Conservation (phyloP, 768 basidiomycete genomes). For the Boletellus ananiceps region DNA sequence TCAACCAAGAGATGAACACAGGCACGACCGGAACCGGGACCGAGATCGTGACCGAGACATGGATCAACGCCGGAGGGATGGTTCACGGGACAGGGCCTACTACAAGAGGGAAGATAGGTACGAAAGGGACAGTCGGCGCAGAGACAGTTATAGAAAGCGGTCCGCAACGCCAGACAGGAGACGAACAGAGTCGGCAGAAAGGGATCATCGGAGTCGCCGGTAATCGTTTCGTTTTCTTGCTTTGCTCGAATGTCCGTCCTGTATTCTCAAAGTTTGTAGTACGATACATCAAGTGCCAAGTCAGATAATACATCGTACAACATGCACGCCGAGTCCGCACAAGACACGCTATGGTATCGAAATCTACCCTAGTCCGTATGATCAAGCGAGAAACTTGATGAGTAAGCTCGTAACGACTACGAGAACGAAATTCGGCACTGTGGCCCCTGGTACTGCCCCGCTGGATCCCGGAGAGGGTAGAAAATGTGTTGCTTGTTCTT, state of each 20-base stretch:
- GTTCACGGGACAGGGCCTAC: slow-evolving; percentile 21
- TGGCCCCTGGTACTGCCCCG: slow-evolving; percentile 29
- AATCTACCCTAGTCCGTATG: not conserved
- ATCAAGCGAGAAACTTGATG: slow-evolving; percentile 23
- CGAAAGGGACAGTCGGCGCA: slow-evolving; percentile 21
- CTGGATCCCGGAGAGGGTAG: slow-evolving; percentile 56
- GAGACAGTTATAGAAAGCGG: slow-evolving; percentile 16
- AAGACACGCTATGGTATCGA: not conserved
- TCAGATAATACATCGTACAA: slow-evolving; percentile 7
- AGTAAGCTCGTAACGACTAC: slow-evolving; percentile 19
- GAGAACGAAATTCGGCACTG: slow-evolving; percentile 22
- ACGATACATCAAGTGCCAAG: not conserved
- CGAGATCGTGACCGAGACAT: slow-evolving; percentile 19
- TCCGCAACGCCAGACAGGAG: slow-evolving; percentile 26
- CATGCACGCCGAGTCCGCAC: not conserved
- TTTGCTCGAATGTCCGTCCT: slow-evolving; percentile 1
- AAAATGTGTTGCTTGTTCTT: slow-evolving; percentile 48
- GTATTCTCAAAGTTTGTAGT: not conserved
- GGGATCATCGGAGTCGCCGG: slow-evolving; percentile 17
- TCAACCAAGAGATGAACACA: slow-evolving; percentile 15
- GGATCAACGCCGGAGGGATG: slow-evolving; percentile 25
- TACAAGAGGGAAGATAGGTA: slow-evolving; percentile 19
- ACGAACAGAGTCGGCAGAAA: slow-evolving; percentile 22
- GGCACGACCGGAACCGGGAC: slow-evolving; percentile 17
- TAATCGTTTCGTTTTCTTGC: slow-evolving; percentile 10